Conservation (phyloP, 371 early-diverging fungal species). For the Conidiobolus incongruus region DNA sequence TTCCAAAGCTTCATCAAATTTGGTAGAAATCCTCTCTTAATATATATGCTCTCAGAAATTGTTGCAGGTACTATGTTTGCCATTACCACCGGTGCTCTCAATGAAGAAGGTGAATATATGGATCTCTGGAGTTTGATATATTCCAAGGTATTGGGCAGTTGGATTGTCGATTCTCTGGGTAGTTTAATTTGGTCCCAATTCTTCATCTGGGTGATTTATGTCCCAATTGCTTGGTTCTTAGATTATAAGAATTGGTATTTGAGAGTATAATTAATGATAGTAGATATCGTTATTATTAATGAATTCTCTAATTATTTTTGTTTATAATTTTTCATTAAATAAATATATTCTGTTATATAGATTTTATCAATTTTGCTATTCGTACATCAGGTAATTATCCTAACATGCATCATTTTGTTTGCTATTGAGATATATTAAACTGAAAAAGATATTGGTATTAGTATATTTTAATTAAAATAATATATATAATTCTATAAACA, state of each 20-base stretch:
- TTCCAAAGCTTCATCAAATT: conserved; percentile 8
- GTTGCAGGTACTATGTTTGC: conserved; percentile 3
- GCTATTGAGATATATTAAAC: too few relatives aligned
- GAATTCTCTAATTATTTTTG: too few relatives aligned
- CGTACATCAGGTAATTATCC: too few relatives aligned
- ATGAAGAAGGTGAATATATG: neutral
- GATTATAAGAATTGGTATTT: conserved; percentile 3
- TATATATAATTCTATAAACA: too few relatives aligned
- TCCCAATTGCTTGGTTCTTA: conserved; percentile 2
- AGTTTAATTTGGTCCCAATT: neutral
- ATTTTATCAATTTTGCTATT: too few relatives aligned
- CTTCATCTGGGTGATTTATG: conserved; percentile 1
- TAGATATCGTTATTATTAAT: too few relatives aligned
- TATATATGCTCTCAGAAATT: conserved; percentile 5
- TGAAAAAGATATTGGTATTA: too few relatives aligned
- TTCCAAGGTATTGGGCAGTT: neutral
- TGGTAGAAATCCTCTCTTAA: conserved; percentile 7
- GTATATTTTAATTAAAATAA: too few relatives aligned
- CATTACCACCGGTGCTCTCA: neutral
- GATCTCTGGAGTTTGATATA: neutral
- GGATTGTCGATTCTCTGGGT: neutral
- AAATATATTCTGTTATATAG: too few relatives aligned
- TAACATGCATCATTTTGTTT: too few relatives aligned
- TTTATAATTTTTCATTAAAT: too few relatives aligned
- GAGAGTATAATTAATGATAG: neutral